Evolutionary conservation across 805 yeast genomes (phyloP).

Genomic region (Phaffomyces thermotolerans): DNA sequence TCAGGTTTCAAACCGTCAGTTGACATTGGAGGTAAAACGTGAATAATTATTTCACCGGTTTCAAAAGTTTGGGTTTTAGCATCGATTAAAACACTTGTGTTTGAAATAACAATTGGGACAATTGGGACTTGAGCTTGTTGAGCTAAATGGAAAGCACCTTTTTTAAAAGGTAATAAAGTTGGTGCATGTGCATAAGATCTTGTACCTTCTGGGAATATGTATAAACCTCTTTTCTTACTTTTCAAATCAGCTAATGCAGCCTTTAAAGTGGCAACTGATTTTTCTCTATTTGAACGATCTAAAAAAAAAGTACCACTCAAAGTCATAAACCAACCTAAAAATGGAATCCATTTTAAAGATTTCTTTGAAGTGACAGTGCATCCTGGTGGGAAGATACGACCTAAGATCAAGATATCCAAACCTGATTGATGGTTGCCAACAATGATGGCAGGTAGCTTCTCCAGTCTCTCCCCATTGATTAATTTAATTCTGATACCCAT

Average conservation of each 20-base stretch:
- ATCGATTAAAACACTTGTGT: conserved; percentile 69
- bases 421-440: conserved; percentile 90
- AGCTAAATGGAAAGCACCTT: conserved; percentile 97
- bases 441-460: conserved; percentile 64
- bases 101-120: conserved; percentile 81
- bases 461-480: conserved; percentile 55
- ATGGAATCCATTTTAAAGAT: conserved; percentile 75
- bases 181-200: conserved; percentile 71
- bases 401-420: conserved; percentile 75
- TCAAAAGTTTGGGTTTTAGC: conserved; percentile 58
- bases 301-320: conserved; percentile 86
- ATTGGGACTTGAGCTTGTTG: conserved; percentile 86
- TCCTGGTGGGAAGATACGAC: conserved; percentile 77
- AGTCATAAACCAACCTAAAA: conserved; percentile 95
- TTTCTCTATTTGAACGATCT: conserved; percentile 70
- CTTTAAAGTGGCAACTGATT: conserved; percentile 70
- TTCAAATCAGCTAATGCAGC: conserved; percentile 59
- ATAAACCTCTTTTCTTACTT: conserved; percentile 61
- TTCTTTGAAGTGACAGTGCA: conserved; percentile 91
- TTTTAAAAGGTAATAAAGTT: conserved; percentile 79
- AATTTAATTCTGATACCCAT: conserved; percentile 68
- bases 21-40: conserved; percentile 73
- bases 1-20: conserved; percentile 66
- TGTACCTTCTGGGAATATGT: conserved; percentile 96
- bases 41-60: conserved; percentile 67